Evolutionary conservation across 306 rosid species (phyloP).

Genomic region (Sicyos edulis): DNA sequence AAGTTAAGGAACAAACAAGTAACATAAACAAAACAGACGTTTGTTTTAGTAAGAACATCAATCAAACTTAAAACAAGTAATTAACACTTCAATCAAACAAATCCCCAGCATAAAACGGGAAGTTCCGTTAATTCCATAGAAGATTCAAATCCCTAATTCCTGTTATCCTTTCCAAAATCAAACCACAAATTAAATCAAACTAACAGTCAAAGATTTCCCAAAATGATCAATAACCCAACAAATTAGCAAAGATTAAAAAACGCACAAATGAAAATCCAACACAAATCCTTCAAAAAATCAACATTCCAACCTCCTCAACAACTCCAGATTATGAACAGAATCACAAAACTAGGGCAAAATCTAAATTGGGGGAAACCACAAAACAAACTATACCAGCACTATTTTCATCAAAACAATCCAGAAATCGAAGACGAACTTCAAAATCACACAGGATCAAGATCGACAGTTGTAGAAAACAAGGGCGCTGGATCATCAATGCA

Average conservation of each 20-base stretch:
- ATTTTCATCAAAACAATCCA: constrained; percentile 9
- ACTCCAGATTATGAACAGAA: neutral
- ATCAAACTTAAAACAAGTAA: neutral
- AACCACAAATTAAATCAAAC: neutral
- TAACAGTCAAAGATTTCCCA: neutral
- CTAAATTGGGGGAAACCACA: neutral
- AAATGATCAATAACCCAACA: constrained; percentile 1
- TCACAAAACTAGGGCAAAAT: neutral
- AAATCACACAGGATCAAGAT: neutral
- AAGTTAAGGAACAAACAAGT: neutral
- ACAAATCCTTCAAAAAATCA: neutral
- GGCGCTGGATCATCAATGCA: constrained; percentile 15
- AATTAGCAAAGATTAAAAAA: too few relatives aligned
- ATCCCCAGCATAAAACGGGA: neutral
- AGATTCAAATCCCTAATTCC: neutral
- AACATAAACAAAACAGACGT: neutral
- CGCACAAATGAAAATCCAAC: too few relatives aligned
- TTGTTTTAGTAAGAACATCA: neutral
- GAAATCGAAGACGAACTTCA: neutral
- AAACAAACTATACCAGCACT: neutral
- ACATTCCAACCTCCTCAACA: neutral
- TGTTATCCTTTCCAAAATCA: neutral
- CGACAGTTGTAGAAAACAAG: neutral
- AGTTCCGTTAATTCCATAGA: neutral
- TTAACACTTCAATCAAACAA: neutral